Base-by-base conservation (phyloP, 345 rosid species). In the Hypericum perforatum region DNA sequence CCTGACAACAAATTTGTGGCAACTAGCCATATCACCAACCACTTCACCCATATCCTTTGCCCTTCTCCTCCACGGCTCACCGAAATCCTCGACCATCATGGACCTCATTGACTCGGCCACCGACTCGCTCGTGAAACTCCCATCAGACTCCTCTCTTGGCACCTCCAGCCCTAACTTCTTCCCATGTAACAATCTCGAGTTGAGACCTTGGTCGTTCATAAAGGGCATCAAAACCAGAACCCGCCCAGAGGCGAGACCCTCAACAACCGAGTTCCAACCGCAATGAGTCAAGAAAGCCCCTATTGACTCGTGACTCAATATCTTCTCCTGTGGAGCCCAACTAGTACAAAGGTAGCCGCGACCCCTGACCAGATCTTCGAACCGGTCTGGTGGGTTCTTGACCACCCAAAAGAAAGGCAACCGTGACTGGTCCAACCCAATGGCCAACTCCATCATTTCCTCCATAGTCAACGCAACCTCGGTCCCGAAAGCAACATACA, bases 261-360 rank as follows among this genome's bases (percentile, higher is more conserved):
- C 70, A 5, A 59, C 10, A 7, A 59, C 56, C 1, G 64, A 65
- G 57, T 65, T 65, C 41, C 56, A 59, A 5, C 70, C 70, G 16
- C 64, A 59, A 51, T 65, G 64, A 45, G 64, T 65, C 69, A 65
- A 14, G 55, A 65, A 65, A n/a, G 42, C 60, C 11, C 64, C 64
- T 10, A 65, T 60, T 3, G 64, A 53, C 39, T 65, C 52, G 16
- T 65, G 69, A 37, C 69, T 47, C 56, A 59, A 60, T 54, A 65
- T 59, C 37, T 47, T 54, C 64, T 22, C 56, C 60, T 65, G 64
- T 12, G 64, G 70, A 6, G 16, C 52, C 64, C 64, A 59, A 8
- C 54, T 56, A 15, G 1, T 1, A 32, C 54, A 54, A 2, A 54
- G 45, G 11, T 53, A 7, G 16, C 60, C 64, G 2, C 56, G 52